Conservation (phyloP, 495 filamentous ascomycete genomes). For the Bryoglossum gracile region DNA sequence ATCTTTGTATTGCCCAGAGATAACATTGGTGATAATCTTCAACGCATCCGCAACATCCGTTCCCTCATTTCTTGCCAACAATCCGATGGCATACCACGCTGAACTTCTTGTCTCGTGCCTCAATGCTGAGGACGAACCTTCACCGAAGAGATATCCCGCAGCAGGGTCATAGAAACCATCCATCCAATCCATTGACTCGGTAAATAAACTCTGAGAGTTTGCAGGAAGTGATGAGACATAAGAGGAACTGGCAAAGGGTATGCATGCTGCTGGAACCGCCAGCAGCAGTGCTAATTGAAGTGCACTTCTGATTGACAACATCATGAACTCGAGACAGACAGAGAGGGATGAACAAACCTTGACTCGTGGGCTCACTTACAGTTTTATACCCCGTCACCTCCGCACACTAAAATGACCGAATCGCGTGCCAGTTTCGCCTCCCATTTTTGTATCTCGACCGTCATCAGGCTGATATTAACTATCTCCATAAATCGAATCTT, state of each 20-base stretch:
- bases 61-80: constrained; percentile 32
- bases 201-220: constrained; percentile 20
- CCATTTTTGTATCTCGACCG: background rate
- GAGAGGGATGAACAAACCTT: background rate
- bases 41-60: constrained; percentile 32
- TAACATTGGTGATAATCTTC: constrained; percentile 35
- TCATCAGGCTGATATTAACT: background rate
- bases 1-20: constrained; percentile 32
- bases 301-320: constrained; percentile 2
- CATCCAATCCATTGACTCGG: constrained; percentile 27
- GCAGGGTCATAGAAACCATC: constrained; percentile 27
- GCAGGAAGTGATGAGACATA: constrained; percentile 6
- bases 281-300: constrained; percentile 7
- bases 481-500: background rate
- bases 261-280: constrained; percentile 2
- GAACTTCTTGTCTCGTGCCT: constrained; percentile 32
- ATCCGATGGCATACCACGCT: constrained; percentile 35
- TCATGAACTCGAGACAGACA: background rate
- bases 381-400: background rate
- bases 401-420: background rate
- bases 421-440: background rate
- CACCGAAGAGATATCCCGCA: constrained; percentile 19
- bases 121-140: constrained; percentile 14
- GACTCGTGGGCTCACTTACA: background rate
- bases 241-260: constrained; percentile 11